Conservation (phyloP, 371 early-diverging fungal genomes). For the Umbelopsis sp. region DNA sequence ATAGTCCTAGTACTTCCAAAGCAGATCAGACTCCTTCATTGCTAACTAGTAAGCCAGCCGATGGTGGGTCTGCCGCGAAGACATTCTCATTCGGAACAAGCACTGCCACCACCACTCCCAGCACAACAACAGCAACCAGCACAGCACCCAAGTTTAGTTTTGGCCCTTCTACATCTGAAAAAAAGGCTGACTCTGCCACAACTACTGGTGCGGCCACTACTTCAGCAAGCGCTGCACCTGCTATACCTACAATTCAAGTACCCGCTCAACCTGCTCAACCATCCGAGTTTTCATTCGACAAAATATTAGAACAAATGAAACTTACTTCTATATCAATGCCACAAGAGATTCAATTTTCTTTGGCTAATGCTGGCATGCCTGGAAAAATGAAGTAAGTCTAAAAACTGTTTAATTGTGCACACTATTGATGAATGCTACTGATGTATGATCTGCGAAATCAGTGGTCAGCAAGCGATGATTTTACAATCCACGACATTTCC, state of each 20-base stretch:
- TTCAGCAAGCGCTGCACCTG: neutral
- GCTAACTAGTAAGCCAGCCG: slow-evolving; percentile 9
- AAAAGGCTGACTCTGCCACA: neutral
- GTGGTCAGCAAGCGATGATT: neutral
- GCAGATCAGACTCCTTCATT: neutral
- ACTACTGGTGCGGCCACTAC: neutral
- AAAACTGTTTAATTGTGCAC: neutral
- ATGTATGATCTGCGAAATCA: neutral
- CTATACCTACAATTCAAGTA: neutral
- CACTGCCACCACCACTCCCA: slow-evolving; percentile 1
- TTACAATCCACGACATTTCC: slow-evolving; percentile 27
- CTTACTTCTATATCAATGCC: slow-evolving; percentile 8
- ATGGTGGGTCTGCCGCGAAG: slow-evolving; percentile 1
- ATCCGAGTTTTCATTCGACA: slow-evolving; percentile 10
- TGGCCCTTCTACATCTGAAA: neutral
- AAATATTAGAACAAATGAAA: slow-evolving; percentile 16
- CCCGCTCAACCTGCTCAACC: neutral
- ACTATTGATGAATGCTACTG: neutral
- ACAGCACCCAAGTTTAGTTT: slow-evolving; percentile 5
- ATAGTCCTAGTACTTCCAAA: neutral
- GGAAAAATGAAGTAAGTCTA: slow-evolving; percentile 2
- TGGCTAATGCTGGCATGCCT: slow-evolving; percentile 16
- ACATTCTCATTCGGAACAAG: slow-evolving; percentile 28
- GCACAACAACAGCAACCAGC: slow-evolving; percentile 11
- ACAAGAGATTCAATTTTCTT: slow-evolving; percentile 12